Base-by-base conservation (phyloP, 768 basidiomycete species). In the Artomyces pyxidatus region DNA sequence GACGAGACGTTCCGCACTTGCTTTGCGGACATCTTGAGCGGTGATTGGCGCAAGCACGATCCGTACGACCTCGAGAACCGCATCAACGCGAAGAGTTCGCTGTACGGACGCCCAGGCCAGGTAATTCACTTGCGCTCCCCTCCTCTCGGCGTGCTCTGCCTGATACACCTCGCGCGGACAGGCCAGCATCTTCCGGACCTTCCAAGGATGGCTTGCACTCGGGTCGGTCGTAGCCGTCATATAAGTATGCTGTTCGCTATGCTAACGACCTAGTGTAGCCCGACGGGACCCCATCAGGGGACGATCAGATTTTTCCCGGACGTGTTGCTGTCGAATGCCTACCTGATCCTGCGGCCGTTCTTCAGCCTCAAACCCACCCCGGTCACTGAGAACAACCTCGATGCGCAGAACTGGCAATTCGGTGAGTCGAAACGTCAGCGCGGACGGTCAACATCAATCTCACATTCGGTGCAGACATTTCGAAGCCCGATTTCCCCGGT, bases 341-440 rank as follows among this genome's bases (percentile, higher is more conserved):
- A 68, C 49, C 52, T 63, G 39, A 62, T 67, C 45, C 59, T 68
- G 8, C 58, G 67, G 17, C 67, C 67, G 4, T 68, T 68, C 61
- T 68, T 68, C n/a, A n/a, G n/a, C n/a, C n/a, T n/a, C 60, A 48
- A 55, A 14, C 42, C 44, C 1, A 51, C 45, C n/a, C 28, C 48
- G 9, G 32, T 30, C 23, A 47, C 56, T 44, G 49, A 49, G n/a
- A n/a, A n/a, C n/a, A n/a, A n/a, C n/a, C 40, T 53, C 11, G 55
- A 56, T 29, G 35, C 49, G 12, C 26, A 54, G 28, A 59, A 56
- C 52, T 59, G 58, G 58, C 44, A 51, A 47, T 56, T 54, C 27
- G 55, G 52, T 51, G 27, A 25, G 32, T 29, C n/a, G n/a, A n/a
- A n/a, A n/a, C n/a, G n/a, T n/a, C n/a, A n/a, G n/a, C n/a, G n/a